These are phyloP conservation scores for Eragrostis nindensis DNA, from an alignment of 176 grass and related monocot species.

Conservation along the genomic window DNA sequence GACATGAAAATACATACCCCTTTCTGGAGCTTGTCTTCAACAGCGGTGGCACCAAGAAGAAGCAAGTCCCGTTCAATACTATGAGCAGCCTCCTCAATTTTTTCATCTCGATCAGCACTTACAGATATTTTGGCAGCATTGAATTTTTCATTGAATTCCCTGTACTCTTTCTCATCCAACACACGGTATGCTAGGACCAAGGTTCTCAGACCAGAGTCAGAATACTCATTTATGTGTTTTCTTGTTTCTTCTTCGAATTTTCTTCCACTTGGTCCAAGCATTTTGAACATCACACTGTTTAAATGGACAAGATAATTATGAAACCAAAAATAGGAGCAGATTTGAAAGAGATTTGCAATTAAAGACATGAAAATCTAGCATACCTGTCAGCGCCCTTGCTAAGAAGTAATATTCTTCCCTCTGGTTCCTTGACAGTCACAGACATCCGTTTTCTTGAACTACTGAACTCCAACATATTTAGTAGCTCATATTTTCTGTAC, in stretches of 20 bases:
- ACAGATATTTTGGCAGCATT: slow-evolving; percentile 68
- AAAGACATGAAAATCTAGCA: slow-evolving; percentile 37
- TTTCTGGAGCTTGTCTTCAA: slow-evolving; percentile 98
- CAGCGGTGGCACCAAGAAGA: slow-evolving; percentile 98
- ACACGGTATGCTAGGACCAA: slow-evolving; percentile 90
- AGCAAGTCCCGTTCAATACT: slow-evolving; percentile 79
- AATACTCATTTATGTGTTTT: slow-evolving; percentile 87
- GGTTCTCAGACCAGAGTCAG: slow-evolving; percentile 94
- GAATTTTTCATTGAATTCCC: slow-evolving; percentile 65
- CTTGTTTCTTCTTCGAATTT: slow-evolving; percentile 76
- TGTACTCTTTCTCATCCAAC: slow-evolving; percentile 74
- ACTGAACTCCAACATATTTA: slow-evolving; percentile 96
- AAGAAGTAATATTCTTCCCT: slow-evolving; percentile 79
- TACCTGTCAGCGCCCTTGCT: slow-evolving; percentile 98
- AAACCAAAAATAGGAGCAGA: slow-evolving; percentile 19
- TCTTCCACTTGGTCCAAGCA: slow-evolving; percentile 57
- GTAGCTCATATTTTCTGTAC: slow-evolving; percentile 75
- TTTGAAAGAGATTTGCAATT: slow-evolving; percentile 3
- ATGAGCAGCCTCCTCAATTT: slow-evolving; percentile 77
- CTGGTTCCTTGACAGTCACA: slow-evolving; percentile 82
- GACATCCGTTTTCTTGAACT: slow-evolving; percentile 93
- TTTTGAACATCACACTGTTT: slow-evolving; percentile 93
- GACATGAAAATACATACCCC: slow-evolving; percentile 55
- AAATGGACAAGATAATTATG: slow-evolving; percentile 30
- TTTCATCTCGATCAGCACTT: slow-evolving; percentile 79